Evolutionary conservation across 2,329 filamentous ascomycete species (phyloP).

Genomic region (Fusarium sp.): DNA sequence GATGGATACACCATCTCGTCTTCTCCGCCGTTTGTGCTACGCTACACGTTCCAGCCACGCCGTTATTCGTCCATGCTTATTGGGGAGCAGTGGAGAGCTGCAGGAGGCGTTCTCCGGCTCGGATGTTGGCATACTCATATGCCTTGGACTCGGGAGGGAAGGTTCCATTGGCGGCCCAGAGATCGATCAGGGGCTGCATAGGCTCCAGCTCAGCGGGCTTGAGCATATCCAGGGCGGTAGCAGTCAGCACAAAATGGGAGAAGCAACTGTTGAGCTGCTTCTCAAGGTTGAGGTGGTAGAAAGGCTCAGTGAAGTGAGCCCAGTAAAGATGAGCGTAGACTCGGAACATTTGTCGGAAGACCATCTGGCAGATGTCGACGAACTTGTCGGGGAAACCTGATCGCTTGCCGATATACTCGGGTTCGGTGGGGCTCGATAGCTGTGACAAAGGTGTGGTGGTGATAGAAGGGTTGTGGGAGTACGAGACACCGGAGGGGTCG

Average conservation of each 20-base stretch:
- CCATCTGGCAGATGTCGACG: constrained; percentile 88
- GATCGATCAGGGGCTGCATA: constrained; percentile 92
- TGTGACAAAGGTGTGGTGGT: constrained; percentile 70
- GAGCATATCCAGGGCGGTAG: constrained; percentile 84
- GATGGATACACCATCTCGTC: constrained; percentile 17
- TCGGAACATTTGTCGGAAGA: constrained; percentile 98
- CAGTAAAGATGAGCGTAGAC: constrained; percentile 99
- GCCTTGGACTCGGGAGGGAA: constrained; percentile 81
- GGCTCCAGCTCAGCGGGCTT: constrained; percentile 92
- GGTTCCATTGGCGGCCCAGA: constrained; percentile 90
- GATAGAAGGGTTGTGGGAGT: constrained; percentile 70
- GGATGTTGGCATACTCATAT: constrained; percentile 72
- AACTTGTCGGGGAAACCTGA: constrained; percentile 94
- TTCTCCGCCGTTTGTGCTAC: constrained; percentile 31
- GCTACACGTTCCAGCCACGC: constrained; percentile 13
- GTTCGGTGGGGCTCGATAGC: constrained; percentile 69
- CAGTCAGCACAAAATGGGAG: constrained; percentile 84
- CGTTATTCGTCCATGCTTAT: constrained; percentile 29
- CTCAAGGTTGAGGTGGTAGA: constrained; percentile 83
- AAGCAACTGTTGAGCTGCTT: constrained; percentile 90
- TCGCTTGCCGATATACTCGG: constrained; percentile 87
- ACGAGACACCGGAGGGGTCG: constrained; percentile 77
- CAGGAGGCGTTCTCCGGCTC: constrained; percentile 68
- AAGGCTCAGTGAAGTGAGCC: constrained; percentile 88
- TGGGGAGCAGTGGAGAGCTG: constrained; percentile 56